Evolutionary conservation across 2,329 filamentous ascomycete genomes (phyloP).

Genomic region (Hymenoscyphus fructigenus): DNA sequence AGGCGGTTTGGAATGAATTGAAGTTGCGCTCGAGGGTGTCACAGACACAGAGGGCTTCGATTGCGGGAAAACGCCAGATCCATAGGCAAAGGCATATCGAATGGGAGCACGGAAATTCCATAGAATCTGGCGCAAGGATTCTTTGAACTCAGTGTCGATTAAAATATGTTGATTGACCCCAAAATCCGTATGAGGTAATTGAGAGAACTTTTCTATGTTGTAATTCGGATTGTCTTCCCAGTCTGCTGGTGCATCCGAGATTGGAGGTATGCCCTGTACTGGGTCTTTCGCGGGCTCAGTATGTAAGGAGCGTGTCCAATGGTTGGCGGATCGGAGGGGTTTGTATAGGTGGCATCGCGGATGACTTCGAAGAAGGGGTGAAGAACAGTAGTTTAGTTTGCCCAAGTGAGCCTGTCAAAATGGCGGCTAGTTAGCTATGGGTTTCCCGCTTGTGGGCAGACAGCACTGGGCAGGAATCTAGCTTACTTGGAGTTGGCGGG

Average conservation of each 20-base stretch:
- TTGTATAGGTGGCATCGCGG: not conserved
- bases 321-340: not conserved
- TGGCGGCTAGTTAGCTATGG: conserved; percentile 17
- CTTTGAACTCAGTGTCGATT: conserved; percentile 94
- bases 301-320: not conserved
- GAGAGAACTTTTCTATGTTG: conserved; percentile 70
- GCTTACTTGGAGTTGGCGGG: conserved; percentile 29
- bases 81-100: conserved; percentile 95
- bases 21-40: conserved; percentile 52
- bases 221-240: conserved; percentile 78
- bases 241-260: conserved; percentile 33
- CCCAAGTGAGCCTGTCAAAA: conserved; percentile 13
- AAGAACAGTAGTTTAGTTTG: not conserved
- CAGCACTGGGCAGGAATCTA: conserved; percentile 8
- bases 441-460: conserved; percentile 12
- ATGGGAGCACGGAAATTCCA: conserved; percentile 93
- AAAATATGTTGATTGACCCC: conserved; percentile 95
- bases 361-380: not conserved
- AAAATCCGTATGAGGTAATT: conserved; percentile 77
- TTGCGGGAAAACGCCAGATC: conserved; percentile 94
- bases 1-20: conserved; percentile 79
- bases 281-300: not conserved
- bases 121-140: conserved; percentile 80
- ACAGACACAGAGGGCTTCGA: conserved; percentile 48
- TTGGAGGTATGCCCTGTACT: conserved; percentile 24